Percentiles rank a stretch among this genome's conserved stretches.
These are phyloP conservation scores for Sphagnurus paluster DNA, from an alignment of 1,284 basidiomycete genomes.

Conservation along the genomic window DNA sequence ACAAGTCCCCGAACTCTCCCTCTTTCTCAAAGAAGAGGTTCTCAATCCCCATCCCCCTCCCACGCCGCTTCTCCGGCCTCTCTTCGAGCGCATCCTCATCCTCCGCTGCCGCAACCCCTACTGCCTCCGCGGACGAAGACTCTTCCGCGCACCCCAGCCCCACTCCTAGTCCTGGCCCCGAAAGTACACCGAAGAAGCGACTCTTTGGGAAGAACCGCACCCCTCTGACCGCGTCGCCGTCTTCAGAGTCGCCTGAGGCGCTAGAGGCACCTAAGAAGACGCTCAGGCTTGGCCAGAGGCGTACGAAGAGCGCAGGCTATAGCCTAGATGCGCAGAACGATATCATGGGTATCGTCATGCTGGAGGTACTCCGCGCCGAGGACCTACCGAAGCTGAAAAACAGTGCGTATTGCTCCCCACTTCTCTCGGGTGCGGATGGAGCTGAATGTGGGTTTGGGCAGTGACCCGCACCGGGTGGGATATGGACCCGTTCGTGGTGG, in stretches of 20 bases:
- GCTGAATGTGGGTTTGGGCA: conserved; percentile 26
- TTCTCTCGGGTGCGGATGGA: background rate
- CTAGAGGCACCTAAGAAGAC: background rate
- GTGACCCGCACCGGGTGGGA: conserved; percentile 88
- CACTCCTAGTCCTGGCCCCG: conserved; percentile 2
- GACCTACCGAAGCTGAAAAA: conserved; percentile 89
- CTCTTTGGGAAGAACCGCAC: conserved; percentile 5
- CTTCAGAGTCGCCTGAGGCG: background rate
- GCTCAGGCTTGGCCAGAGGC: background rate
- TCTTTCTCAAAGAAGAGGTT: conserved; percentile 15
- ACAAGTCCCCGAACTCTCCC: conserved; percentile 21
- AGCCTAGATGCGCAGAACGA: conserved; percentile 73
- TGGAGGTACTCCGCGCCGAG: conserved; percentile 69
- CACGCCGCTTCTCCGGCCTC: conserved; percentile 15
- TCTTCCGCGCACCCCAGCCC: conserved; percentile 11
- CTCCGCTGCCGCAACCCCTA: conserved; percentile 1
- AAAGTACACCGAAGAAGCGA: conserved; percentile 12
- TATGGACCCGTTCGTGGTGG: conserved; percentile 97
- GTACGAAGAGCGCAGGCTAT: conserved; percentile 33
- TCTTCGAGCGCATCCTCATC: conserved; percentile 12
- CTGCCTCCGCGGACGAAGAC: conserved; percentile 10
- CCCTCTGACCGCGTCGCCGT: conserved; percentile 1
- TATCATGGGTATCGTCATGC: conserved; percentile 92
- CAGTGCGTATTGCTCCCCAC: conserved; percentile 49
- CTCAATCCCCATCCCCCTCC: conserved; percentile 8